phyloP scores from a whole-genome alignment of 352 stramenopile genomes.

The Pythium insidiosum region DNA sequence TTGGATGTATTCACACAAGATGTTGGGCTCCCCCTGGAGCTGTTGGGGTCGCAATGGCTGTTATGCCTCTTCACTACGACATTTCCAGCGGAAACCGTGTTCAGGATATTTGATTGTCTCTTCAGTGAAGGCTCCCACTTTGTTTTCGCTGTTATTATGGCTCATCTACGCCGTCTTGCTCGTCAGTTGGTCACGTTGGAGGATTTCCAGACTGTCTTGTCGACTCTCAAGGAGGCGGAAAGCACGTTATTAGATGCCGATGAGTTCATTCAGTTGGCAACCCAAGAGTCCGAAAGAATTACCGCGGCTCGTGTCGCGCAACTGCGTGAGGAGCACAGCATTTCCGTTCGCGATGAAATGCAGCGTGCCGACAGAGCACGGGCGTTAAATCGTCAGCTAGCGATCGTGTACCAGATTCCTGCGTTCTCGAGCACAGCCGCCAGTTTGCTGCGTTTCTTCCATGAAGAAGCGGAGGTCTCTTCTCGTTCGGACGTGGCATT shows the following conservation, averaged over 20 bases:
- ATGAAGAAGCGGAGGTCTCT: constrained; percentile 65
- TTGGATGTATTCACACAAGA: constrained; percentile 71
- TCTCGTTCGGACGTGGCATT: constrained; percentile 69
- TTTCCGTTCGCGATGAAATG: constrained; percentile 60
- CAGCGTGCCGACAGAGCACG: constrained; percentile 50
- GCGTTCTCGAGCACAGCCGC: constrained; percentile 65
- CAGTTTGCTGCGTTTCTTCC: constrained; percentile 61
- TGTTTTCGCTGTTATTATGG: constrained; percentile 79
- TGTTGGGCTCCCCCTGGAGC: constrained; percentile 76
- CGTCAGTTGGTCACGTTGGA: constrained; percentile 30
- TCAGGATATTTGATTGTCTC: constrained; percentile 85
- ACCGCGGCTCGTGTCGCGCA: constrained; percentile 22
- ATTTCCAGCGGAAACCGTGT: constrained; percentile 80
- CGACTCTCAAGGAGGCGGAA: constrained; percentile 66
- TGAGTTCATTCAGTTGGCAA: constrained; percentile 39
- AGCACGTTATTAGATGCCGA: constrained; percentile 56
- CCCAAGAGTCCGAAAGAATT: constrained; percentile 34
- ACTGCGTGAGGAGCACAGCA: constrained; percentile 44
- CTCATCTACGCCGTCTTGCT: constrained; percentile 61
- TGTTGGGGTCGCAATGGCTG: constrained; percentile 85
- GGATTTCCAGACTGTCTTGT: constrained; percentile 67
- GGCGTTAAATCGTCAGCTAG: constrained; percentile 61
- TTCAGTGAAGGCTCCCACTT: constrained; percentile 76
- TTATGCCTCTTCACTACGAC: constrained; percentile 89
- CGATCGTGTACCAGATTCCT: constrained; percentile 66